Evolutionary conservation across 2,329 filamentous ascomycete genomes (phyloP).

Genomic region (Colletotrichum limetticola): DNA sequence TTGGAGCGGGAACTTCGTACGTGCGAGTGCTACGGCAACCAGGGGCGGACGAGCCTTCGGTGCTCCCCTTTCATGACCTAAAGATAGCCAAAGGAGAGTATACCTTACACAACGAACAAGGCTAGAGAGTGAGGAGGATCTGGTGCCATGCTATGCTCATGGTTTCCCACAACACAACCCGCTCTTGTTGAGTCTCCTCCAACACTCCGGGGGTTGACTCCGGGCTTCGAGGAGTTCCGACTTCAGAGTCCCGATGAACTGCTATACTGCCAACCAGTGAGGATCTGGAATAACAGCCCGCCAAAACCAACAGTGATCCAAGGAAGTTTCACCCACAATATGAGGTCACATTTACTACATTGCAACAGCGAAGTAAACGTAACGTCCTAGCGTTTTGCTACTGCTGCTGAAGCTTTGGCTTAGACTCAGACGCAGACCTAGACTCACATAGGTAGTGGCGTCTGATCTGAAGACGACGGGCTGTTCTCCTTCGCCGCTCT

Average conservation of each 20-base stretch:
- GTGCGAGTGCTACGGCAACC: slow-evolving; percentile 17
- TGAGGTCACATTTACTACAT: not conserved
- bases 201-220: slow-evolving; percentile 18
- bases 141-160: not conserved
- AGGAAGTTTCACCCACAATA: slow-evolving; percentile 1
- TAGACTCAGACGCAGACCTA: not conserved
- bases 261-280: not conserved
- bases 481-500: slow-evolving; percentile 2
- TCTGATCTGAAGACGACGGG: slow-evolving; percentile 24
- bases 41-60: not conserved
- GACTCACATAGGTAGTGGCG: slow-evolving; percentile 11
- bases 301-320: slow-evolving; percentile 11
- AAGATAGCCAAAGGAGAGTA: not conserved
- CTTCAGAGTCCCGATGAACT: not conserved
- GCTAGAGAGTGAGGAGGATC: not conserved
- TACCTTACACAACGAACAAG: not conserved
- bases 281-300: not conserved
- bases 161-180: not conserved
- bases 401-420: not conserved
- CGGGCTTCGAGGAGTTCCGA: not conserved
- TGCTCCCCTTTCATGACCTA: not conserved
- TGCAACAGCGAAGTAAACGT: not conserved
- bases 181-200: not conserved
- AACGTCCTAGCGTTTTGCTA: not conserved
- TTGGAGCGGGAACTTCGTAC: not conserved